phyloP scores from a whole-genome alignment of 2,329 filamentous ascomycete species.

The Chalara sp. region DNA sequence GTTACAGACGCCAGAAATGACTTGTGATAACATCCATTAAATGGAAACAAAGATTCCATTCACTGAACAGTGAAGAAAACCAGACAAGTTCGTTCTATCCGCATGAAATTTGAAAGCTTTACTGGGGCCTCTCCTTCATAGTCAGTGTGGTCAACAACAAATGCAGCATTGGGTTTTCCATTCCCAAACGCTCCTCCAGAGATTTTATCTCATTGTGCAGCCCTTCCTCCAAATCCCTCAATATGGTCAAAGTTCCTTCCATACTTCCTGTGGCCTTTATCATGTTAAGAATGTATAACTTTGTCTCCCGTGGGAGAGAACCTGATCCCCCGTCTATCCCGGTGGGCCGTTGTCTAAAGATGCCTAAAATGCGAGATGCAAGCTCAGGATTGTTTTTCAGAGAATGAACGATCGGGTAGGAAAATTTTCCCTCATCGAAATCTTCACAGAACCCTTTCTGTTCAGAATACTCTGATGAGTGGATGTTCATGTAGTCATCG shows the following conservation, averaged over 20 bases:
- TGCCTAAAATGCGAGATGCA: background rate
- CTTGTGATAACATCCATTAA: too few relatives aligned
- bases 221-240: too few relatives aligned
- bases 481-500: background rate
- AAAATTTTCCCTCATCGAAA: conserved; percentile 8
- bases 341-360: background rate
- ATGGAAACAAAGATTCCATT: too few relatives aligned
- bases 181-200: too few relatives aligned
- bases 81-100: too few relatives aligned
- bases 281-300: background rate
- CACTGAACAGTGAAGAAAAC: too few relatives aligned
- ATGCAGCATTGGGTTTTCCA: too few relatives aligned
- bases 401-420: conserved; percentile 1
- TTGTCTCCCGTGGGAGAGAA: background rate
- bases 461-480: background rate
- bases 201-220: too few relatives aligned
- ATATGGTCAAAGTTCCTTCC: background rate
- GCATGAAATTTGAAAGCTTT: too few relatives aligned
- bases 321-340: background rate
- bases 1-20: too few relatives aligned
- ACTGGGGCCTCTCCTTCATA: too few relatives aligned
- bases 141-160: too few relatives aligned
- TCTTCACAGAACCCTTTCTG: conserved; percentile 6
- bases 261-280: background rate
- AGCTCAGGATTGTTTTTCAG: background rate